Conservation (phyloP, 495 filamentous ascomycete species). For the Lichenothelia convexa region DNA sequence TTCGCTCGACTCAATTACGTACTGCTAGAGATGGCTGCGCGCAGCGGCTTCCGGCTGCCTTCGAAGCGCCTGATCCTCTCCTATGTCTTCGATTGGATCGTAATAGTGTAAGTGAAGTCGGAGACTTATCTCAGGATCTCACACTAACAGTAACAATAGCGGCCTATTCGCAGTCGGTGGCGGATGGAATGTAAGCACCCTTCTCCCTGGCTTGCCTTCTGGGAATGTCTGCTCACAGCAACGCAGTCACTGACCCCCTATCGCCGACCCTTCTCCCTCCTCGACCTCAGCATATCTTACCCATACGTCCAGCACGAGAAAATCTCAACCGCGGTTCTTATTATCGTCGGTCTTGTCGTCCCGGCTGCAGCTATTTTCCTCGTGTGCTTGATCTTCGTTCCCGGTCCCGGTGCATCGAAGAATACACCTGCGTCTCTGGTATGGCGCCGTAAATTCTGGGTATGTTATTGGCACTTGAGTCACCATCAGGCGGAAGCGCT, state of each 20-base stretch:
- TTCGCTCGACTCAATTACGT: too few species aligned
- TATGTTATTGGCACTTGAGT: too few species aligned
- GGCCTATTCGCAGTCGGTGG: too few species aligned
- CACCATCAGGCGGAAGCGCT: too few species aligned
- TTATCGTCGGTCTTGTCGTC: constrained; percentile 31
- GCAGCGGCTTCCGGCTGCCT: too few species aligned
- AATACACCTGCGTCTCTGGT: constrained; percentile 18
- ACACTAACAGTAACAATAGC: too few species aligned
- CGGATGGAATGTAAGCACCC: too few species aligned
- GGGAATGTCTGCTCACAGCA: too few species aligned
- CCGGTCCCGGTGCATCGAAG: constrained; percentile 21
- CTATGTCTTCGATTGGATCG: constrained; percentile 23
- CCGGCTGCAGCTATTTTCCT: constrained; percentile 35
- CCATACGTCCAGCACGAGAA: constrained; percentile 35
- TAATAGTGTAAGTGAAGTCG: constrained; percentile 14
- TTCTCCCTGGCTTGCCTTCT: too few species aligned
- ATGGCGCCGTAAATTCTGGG: constrained; percentile 37
- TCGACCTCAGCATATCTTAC: constrained; percentile 38
- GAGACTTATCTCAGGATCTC: too few species aligned
- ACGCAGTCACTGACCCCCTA: constrained; percentile 18
- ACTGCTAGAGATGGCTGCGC: too few species aligned
- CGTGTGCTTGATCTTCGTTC: constrained; percentile 30
- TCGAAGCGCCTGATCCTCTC: constrained; percentile 18
- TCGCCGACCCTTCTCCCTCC: constrained; percentile 26
- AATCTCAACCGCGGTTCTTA: constrained; percentile 31